Percentiles rank a stretch among this genome's conserved stretches.
Evolutionary conservation across 1,139 yeast genomes (phyloP).

Genomic region (Lizanozyma gosingica): DNA sequence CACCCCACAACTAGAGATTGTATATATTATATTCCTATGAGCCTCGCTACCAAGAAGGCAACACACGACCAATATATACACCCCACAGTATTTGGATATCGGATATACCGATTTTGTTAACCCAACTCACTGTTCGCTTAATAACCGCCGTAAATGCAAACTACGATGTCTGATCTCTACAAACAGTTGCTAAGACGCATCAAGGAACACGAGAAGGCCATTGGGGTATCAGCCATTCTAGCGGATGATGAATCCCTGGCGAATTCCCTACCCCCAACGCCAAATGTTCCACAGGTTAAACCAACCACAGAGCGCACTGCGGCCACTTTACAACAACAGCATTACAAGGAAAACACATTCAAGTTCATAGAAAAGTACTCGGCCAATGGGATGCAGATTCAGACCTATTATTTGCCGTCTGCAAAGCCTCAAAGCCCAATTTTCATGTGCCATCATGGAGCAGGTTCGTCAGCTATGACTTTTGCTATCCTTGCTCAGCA

Average conservation of each 20-base stretch:
- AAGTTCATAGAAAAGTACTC: slow-evolving; percentile 13
- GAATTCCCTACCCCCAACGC: slow-evolving; percentile 1
- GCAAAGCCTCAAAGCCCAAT: slow-evolving; percentile 35
- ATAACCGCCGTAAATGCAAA: no score
- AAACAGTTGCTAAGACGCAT: slow-evolving; percentile 30
- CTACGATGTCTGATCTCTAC: slow-evolving; percentile 39
- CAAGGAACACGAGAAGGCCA: slow-evolving; percentile 25
- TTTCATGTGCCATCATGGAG: slow-evolving; percentile 84
- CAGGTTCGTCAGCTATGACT: slow-evolving; percentile 81
- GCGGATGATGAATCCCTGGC: slow-evolving; percentile 17
- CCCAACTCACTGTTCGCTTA: no score
- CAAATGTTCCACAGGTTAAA: slow-evolving; percentile 3
- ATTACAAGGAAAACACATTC: slow-evolving; percentile 26
- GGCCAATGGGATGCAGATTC: slow-evolving; percentile 25
- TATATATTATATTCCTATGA: no score
- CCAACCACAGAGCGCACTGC: slow-evolving; percentile 6
- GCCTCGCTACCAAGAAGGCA: no score
- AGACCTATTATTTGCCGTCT: slow-evolving; percentile 57
- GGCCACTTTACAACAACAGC: slow-evolving; percentile 23
- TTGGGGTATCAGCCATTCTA: slow-evolving; percentile 24
- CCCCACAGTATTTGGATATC: no score
- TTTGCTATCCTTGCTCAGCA: slow-evolving; percentile 48
- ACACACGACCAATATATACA: no score
- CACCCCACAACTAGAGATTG: no score
- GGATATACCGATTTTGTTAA: no score